Evolutionary conservation across 192 early-diverging fungal genomes (phyloP).

Genomic region (Linnemannia elongata): DNA sequence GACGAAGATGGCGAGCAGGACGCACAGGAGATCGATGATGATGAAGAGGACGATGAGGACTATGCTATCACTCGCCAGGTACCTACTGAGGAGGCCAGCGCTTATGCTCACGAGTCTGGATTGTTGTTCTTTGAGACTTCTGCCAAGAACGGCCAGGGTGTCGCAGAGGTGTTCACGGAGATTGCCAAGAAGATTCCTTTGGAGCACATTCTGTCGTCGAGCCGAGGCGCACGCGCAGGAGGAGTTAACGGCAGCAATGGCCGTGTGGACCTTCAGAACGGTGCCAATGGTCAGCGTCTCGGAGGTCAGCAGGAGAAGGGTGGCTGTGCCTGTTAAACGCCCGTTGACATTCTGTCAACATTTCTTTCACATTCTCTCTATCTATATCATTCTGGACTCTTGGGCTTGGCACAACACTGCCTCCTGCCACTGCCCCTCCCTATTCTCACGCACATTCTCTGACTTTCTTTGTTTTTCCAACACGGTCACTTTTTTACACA

Average conservation of each 20-base stretch:
- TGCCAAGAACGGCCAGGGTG: constrained; percentile 87
- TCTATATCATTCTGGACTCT: not conserved
- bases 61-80: constrained; percentile 70
- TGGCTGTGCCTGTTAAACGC: constrained; percentile 39
- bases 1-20: constrained; percentile 51
- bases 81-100: constrained; percentile 80
- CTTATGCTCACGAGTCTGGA: constrained; percentile 84
- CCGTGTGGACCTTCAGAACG: constrained; percentile 47
- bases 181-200: constrained; percentile 73
- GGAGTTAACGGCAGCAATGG: constrained; percentile 34
- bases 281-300: constrained; percentile 40
- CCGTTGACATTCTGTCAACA: not conserved
- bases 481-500: not conserved
- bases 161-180: constrained; percentile 93
- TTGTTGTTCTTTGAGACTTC: constrained; percentile 93
- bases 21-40: constrained; percentile 52
- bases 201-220: constrained; percentile 58
- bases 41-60: constrained; percentile 60
- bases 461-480: too few relatives aligned
- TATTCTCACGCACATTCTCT: not conserved
- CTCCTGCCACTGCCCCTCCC: not conserved
- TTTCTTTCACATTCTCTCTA: not conserved
- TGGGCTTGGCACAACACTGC: not conserved
- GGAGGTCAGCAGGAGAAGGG: constrained; percentile 55
- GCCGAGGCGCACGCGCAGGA: constrained; percentile 39